phyloP scores from a whole-genome alignment of 164 flowering plant species.

The Platanus orientalis region DNA sequence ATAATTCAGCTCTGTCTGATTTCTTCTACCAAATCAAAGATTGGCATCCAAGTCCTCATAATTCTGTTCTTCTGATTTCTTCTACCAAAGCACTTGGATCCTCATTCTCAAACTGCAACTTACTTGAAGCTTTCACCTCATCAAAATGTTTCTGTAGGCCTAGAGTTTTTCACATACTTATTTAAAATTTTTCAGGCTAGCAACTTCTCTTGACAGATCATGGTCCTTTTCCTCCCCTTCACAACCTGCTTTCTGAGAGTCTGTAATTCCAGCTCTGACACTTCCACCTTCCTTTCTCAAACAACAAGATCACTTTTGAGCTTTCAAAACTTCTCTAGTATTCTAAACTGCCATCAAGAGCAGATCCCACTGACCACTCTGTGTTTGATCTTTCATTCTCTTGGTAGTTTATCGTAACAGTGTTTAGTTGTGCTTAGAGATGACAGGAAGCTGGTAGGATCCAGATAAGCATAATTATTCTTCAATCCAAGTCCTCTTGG shows the following conservation, averaged over 20 bases:
- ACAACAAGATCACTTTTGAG: constrained; percentile 50
- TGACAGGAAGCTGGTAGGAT: constrained; percentile 29
- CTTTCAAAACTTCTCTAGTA: constrained; percentile 41
- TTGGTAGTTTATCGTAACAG: constrained; percentile 17
- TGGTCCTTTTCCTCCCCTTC: constrained; percentile 80
- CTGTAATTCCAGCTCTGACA: constrained; percentile 81
- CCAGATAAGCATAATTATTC: constrained; percentile 27
- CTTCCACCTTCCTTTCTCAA: constrained; percentile 65
- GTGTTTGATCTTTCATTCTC: constrained; percentile 39
- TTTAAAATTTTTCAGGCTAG: constrained; percentile 53
- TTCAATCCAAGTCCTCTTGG: constrained; percentile 44
- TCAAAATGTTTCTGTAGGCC: constrained; percentile 30
- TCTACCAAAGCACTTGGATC: constrained; percentile 52
- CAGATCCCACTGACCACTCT: constrained; percentile 56
- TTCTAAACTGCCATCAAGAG: constrained; percentile 48
- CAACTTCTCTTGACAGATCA: constrained; percentile 64
- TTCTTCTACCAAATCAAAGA: too few species aligned
- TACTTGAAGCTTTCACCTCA: constrained; percentile 31
- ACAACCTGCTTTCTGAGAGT: constrained; percentile 83
- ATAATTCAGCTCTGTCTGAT: constrained; percentile 64
- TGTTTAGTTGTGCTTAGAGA: constrained; percentile 24
- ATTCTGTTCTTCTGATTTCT: too few species aligned
- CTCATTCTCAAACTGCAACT: constrained; percentile 35
- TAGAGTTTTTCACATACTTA: constrained; percentile 60
- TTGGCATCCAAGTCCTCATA: too few species aligned